These are phyloP conservation scores for Linum lewisii DNA, from an alignment of 345 rosid species.

Conservation along the genomic window DNA sequence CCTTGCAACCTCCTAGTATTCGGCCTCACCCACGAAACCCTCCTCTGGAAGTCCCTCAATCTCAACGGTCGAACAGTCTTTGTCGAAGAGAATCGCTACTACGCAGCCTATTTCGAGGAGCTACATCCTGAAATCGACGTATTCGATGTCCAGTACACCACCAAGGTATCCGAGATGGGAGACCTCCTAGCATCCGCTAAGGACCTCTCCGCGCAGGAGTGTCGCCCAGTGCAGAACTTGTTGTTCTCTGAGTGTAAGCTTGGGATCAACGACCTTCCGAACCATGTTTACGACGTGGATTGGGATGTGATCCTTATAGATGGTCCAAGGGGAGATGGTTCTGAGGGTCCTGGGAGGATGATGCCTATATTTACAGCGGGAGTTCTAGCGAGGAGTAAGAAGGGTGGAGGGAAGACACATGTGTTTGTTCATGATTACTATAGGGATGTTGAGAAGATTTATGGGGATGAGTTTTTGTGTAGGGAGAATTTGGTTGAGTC, in stretches of 20 bases:
- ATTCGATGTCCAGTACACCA: slow-evolving; percentile 90
- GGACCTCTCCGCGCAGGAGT: slow-evolving; percentile 55
- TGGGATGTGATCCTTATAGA: slow-evolving; percentile 94
- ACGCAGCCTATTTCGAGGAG: slow-evolving; percentile 86
- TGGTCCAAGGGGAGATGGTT: slow-evolving; percentile 87
- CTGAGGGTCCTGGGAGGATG: slow-evolving; percentile 74
- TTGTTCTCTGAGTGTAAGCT: slow-evolving; percentile 81
- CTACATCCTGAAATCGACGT: slow-evolving; percentile 85
- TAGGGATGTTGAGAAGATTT: slow-evolving; percentile 61
- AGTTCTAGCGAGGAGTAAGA: slow-evolving; percentile 83
- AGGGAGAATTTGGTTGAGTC: slow-evolving; percentile 62
- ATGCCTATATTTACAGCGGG: slow-evolving; percentile 83
- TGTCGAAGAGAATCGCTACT: slow-evolving; percentile 87
- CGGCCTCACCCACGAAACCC: slow-evolving; percentile 88
- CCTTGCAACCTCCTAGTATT: slow-evolving; percentile 88
- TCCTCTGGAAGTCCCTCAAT: slow-evolving; percentile 85
- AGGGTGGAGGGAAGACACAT: slow-evolving; percentile 69
- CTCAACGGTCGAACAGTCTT: slow-evolving; percentile 80
- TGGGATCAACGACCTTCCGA: slow-evolving; percentile 81
- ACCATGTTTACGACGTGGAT: slow-evolving; percentile 83
- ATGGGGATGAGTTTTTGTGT: slow-evolving; percentile 85
- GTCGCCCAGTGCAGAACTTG: slow-evolving; percentile 85
- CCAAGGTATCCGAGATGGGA: slow-evolving; percentile 46
- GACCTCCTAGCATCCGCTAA: slow-evolving; percentile 51
- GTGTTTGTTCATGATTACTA: slow-evolving; percentile 81